These are phyloP conservation scores for Colletotrichum sp. DNA, from an alignment of 2,329 filamentous ascomycete species.

Conservation along the genomic window DNA sequence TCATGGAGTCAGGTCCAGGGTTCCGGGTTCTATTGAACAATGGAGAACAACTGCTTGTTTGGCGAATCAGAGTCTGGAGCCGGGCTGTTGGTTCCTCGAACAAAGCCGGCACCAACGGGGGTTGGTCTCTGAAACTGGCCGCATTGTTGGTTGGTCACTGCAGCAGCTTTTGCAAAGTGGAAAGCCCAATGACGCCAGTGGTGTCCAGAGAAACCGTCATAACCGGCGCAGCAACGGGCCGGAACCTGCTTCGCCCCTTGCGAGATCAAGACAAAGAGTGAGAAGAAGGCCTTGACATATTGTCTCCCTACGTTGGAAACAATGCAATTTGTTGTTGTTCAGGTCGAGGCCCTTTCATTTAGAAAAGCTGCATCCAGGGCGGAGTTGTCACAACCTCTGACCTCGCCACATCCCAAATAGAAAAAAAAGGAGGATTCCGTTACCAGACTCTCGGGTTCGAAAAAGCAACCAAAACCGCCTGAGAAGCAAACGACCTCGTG, in stretches of 20 bases:
- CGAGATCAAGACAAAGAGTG: neutral
- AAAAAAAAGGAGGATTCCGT: neutral
- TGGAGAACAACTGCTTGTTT: neutral
- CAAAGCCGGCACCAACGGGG: neutral
- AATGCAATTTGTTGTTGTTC: neutral
- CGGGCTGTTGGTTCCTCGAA: neutral
- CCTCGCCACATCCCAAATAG: neutral
- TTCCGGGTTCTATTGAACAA: neutral
- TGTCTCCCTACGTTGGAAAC: neutral
- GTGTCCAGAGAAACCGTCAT: neutral
- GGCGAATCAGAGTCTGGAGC: neutral
- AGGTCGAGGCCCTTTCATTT: neutral
- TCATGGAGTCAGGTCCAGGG: neutral
- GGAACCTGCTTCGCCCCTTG: neutral
- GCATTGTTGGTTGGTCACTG: neutral
- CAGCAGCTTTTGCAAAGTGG: neutral
- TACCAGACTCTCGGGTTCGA: neutral
- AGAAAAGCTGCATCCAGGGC: neutral
- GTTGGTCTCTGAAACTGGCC: neutral
- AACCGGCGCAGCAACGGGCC: neutral
- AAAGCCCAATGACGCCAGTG: neutral
- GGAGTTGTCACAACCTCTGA: neutral
- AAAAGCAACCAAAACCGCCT: neutral
- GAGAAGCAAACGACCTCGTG: neutral
- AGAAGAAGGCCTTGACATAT: neutral